Conservation (phyloP, 306 rosid species). For the Purshia tridentata region DNA sequence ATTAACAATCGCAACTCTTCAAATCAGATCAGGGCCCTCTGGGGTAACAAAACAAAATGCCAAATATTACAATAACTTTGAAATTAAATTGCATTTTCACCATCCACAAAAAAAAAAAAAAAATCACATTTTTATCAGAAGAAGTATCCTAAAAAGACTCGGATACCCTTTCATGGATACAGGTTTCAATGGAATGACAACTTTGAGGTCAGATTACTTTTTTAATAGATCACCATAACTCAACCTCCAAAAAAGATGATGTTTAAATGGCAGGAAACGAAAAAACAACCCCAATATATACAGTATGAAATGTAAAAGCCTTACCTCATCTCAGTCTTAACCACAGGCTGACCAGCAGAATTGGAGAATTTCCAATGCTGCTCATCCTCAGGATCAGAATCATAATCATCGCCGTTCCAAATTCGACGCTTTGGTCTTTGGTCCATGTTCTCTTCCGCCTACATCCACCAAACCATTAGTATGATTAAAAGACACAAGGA, state of each 20-base stretch:
- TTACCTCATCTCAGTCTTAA: slow-evolving; percentile 41
- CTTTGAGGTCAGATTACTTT: neutral
- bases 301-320: slow-evolving; percentile 5
- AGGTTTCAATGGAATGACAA: neutral
- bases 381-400: slow-evolving; percentile 68
- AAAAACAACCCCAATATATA: neutral
- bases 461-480: slow-evolving; percentile 25
- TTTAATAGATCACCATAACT: neutral
- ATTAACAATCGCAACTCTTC: slow-evolving; percentile 14
- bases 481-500: slow-evolving; percentile 26
- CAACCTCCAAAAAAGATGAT: neutral
- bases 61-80: no score
- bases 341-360: slow-evolving; percentile 1
- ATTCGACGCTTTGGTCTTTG: slow-evolving; percentile 72
- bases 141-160: neutral
- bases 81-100: neutral
- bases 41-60: slow-evolving; percentile 1
- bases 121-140: neutral
- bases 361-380: slow-evolving; percentile 28
- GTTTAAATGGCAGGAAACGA: neutral
- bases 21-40: slow-evolving; percentile 20
- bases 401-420: slow-evolving; percentile 79
- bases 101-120: no score
- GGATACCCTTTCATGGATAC: neutral
- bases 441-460: slow-evolving; percentile 73